phyloP scores from a whole-genome alignment of 2,329 filamentous ascomycete species.

The Bipolaris zeicola region DNA sequence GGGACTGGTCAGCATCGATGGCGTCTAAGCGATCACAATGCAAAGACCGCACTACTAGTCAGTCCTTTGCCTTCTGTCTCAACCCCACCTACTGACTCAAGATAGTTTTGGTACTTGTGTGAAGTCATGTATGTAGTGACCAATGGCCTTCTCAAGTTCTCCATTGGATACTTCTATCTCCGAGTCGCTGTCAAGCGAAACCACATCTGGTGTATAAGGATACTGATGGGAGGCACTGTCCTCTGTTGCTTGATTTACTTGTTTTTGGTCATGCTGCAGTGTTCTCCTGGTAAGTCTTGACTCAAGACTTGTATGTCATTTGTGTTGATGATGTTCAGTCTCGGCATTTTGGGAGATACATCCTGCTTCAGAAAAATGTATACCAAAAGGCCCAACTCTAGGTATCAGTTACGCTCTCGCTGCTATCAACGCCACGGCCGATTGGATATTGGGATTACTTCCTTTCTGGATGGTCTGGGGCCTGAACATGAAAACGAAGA shows the following conservation, averaged over 20 bases:
- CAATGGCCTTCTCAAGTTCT: slow-evolving; percentile 57
- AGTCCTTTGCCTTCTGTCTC: background rate
- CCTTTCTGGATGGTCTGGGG: slow-evolving; percentile 60
- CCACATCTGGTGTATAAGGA: slow-evolving; percentile 56
- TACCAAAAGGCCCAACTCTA: slow-evolving; percentile 55
- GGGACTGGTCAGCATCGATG: slow-evolving; percentile 49
- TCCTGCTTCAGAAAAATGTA: slow-evolving; percentile 49
- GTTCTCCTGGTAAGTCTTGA: slow-evolving; percentile 48
- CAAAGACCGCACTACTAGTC: slow-evolving; percentile 39
- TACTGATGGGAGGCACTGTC: slow-evolving; percentile 54
- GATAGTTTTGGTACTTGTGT: slow-evolving; percentile 60
- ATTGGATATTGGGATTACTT: slow-evolving; percentile 43
- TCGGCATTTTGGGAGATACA: slow-evolving; percentile 57
- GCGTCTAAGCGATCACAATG: slow-evolving; percentile 40
- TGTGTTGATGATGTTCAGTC: slow-evolving; percentile 31
- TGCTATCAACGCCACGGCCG: slow-evolving; percentile 38
- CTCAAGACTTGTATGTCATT: background rate
- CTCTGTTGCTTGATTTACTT: slow-evolving; percentile 56
- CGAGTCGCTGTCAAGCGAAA: slow-evolving; percentile 55
- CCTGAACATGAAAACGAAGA: slow-evolving; percentile 60
- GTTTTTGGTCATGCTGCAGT: slow-evolving; percentile 60
- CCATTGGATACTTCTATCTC: slow-evolving; percentile 60
- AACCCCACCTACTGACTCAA: slow-evolving; percentile 16
- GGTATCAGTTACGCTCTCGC: slow-evolving; percentile 54
- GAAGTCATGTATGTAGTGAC: slow-evolving; percentile 60